Evolutionary conservation across 768 basidiomycete genomes (phyloP).

Genomic region (Cubamyces sp.): DNA sequence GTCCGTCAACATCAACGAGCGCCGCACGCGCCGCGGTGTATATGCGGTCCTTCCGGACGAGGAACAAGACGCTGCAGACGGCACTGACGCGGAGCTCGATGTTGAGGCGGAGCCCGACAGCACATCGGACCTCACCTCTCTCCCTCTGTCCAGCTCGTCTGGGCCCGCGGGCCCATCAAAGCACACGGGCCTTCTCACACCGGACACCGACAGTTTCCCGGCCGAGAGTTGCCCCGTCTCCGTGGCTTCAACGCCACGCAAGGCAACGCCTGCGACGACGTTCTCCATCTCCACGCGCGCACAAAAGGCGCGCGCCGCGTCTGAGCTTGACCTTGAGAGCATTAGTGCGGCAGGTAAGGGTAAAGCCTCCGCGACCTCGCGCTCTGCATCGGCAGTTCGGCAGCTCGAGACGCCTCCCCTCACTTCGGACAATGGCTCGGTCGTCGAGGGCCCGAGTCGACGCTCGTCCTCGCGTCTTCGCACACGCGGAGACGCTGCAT

Average conservation of each 20-base stretch:
- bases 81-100: slow-evolving; percentile 46
- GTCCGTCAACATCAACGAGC: slow-evolving; percentile 71
- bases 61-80: slow-evolving; percentile 65
- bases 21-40: slow-evolving; percentile 80
- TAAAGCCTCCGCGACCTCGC: slow-evolving; percentile 18
- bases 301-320: slow-evolving; percentile 49
- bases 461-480: slow-evolving; percentile 31
- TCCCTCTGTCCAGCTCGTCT: slow-evolving; percentile 42
- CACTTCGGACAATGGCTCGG: slow-evolving; percentile 45
- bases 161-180: slow-evolving; percentile 21
- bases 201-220: slow-evolving; percentile 31
- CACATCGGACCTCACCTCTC: slow-evolving; percentile 55
- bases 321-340: slow-evolving; percentile 31
- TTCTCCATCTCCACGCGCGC: slow-evolving; percentile 63
- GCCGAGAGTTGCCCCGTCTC: slow-evolving; percentile 16
- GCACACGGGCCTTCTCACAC: slow-evolving; percentile 33
- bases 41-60: slow-evolving; percentile 65
- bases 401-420: slow-evolving; percentile 53
- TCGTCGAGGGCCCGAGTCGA: slow-evolving; percentile 36
- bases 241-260: slow-evolving; percentile 16
- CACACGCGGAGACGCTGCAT: slow-evolving; percentile 31
- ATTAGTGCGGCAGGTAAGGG: slow-evolving; percentile 22
- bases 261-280: slow-evolving; percentile 28
- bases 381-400: slow-evolving; percentile 30
- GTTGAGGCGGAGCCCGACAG: slow-evolving; percentile 49